These are phyloP conservation scores for Aspergillus puulaauensis DNA, from an alignment of 2,329 filamentous ascomycete species.

Conservation along the genomic window DNA sequence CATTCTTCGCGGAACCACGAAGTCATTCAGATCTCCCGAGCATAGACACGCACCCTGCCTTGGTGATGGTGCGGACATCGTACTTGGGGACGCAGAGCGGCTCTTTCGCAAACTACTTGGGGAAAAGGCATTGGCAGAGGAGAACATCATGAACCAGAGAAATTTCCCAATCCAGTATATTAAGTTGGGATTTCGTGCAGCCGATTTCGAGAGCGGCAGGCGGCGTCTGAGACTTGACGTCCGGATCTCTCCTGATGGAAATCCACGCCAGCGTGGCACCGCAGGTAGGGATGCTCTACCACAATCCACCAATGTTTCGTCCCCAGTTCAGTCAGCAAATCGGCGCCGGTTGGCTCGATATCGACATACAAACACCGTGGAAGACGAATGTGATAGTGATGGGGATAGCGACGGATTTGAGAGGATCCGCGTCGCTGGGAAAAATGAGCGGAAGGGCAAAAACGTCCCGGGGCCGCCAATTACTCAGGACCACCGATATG, in stretches of 20 bases:
- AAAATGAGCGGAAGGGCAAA: conserved; percentile 24
- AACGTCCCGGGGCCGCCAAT: conserved; percentile 47
- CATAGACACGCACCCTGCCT: conserved; percentile 59
- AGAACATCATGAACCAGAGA: conserved; percentile 62
- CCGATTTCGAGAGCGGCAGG: conserved; percentile 47
- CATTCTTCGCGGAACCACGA: conserved; percentile 70
- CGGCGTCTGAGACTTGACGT: conserved; percentile 54
- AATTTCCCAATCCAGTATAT: conserved; percentile 73
- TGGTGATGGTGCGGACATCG: conserved; percentile 68
- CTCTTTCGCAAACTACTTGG: conserved; percentile 75
- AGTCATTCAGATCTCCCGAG: conserved; percentile 53
- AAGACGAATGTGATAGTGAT: conserved; percentile 31
- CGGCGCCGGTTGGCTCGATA: conserved; percentile 33
- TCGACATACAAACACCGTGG: conserved; percentile 22
- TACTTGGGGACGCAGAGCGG: conserved; percentile 75
- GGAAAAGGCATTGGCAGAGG: conserved; percentile 72
- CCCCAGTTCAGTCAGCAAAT: conserved; percentile 55
- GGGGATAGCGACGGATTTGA: conserved; percentile 47
- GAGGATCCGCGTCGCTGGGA: conserved; percentile 38
- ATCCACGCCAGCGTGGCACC: conserved; percentile 29
- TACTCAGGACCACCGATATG: conserved; percentile 43
- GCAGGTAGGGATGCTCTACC: conserved; percentile 50
- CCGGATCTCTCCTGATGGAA: conserved; percentile 47
- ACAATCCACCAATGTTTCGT: conserved; percentile 67
- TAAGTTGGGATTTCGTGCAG: conserved; percentile 43